phyloP scores from a whole-genome alignment of 176 grass and related monocot genomes.

The Themeda triandra region DNA sequence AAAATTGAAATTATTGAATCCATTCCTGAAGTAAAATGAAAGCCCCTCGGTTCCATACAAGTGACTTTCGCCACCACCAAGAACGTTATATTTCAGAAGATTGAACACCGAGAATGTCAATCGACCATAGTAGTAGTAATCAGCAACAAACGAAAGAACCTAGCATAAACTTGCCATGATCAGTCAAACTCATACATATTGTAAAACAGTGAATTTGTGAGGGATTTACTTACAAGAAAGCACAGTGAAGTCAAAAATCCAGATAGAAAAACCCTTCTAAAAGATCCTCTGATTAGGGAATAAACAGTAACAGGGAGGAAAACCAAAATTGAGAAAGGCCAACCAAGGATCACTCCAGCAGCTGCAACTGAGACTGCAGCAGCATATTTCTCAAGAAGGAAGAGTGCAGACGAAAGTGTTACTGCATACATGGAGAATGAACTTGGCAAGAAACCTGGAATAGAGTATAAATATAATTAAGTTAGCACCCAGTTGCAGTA shows the following conservation, averaged over 20 bases:
- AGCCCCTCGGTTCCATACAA: conserved; percentile 87
- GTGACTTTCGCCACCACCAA: conserved; percentile 91
- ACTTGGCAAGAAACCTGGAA: conserved; percentile 95
- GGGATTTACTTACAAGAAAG: conserved; percentile 72
- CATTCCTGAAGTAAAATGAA: conserved; percentile 87
- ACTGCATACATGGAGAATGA: conserved; percentile 99
- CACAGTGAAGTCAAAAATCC: conserved; percentile 65
- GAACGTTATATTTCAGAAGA: conserved; percentile 89
- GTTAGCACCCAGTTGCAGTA: neutral
- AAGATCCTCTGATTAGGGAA: conserved; percentile 74
- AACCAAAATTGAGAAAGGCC: conserved; percentile 96
- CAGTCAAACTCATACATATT: neutral
- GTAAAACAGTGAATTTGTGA: conserved; percentile 9
- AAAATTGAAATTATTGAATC: conserved; percentile 97
- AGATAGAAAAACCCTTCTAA: conserved; percentile 77
- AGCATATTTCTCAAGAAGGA: conserved; percentile 86
- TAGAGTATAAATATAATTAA: conserved; percentile 20
- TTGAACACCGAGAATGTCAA: conserved; percentile 87
- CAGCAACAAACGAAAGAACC: conserved; percentile 72
- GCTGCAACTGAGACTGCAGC: conserved; percentile 72
- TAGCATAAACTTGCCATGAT: conserved; percentile 35
- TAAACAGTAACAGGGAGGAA: conserved; percentile 78
- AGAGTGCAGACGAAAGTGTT: conserved; percentile 87
- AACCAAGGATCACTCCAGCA: conserved; percentile 90
- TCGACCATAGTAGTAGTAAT: conserved; percentile 75